A percentile compares a stretch with the other conserved stretches of the same genome.
Evolutionary conservation across 2,329 filamentous ascomycete genomes (phyloP).

Genomic region (Diaporthe longicolla): DNA sequence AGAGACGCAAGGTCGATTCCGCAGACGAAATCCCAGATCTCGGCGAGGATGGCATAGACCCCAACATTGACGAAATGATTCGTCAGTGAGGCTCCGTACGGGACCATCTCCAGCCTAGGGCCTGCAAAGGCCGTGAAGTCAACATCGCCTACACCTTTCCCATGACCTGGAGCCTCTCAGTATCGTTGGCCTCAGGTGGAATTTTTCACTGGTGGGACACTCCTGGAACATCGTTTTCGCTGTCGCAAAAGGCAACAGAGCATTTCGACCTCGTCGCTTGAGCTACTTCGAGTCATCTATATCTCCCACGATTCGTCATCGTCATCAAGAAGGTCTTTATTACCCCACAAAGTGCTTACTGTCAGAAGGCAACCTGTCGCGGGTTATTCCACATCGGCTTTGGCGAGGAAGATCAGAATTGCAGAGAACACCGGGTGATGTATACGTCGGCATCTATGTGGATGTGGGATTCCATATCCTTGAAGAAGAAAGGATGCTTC

Average conservation of each 20-base stretch:
- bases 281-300: neutral
- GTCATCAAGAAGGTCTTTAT: neutral
- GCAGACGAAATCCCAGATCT: slow-evolving; percentile 67
- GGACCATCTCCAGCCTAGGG: neutral
- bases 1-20: slow-evolving; percentile 68
- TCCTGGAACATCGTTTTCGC: too few species aligned
- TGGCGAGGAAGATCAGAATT: too few species aligned
- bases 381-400: neutral
- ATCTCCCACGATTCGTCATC: too few species aligned
- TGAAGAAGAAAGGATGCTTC: neutral
- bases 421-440: too few species aligned
- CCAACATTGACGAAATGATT: slow-evolving; percentile 70
- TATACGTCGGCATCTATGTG: too few species aligned
- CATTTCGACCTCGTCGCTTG: neutral
- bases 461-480: too few species aligned
- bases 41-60: slow-evolving; percentile 68
- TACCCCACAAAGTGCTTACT: neutral
- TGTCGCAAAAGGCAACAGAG: neutral
- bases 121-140: neutral
- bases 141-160: too few species aligned
- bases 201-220: neutral
- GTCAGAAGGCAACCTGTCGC: neutral
- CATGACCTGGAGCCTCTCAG: neutral
- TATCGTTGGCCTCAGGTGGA: neutral
- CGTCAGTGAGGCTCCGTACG: slow-evolving; percentile 43